Evolutionary conservation across 2,329 filamentous ascomycete genomes (phyloP).

Genomic region (Davidsoniella neocaledoniae): DNA sequence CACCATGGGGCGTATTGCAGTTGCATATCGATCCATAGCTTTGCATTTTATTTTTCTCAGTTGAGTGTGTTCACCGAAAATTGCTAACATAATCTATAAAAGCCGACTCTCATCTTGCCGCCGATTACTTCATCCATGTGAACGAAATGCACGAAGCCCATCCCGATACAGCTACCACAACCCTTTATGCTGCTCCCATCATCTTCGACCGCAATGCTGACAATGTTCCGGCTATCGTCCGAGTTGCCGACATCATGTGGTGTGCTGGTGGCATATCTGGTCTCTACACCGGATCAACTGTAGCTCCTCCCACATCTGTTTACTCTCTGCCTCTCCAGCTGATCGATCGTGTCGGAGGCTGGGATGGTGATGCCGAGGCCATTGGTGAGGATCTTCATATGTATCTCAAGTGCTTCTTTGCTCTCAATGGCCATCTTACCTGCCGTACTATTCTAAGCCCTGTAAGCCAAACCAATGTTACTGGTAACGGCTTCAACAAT

Average conservation of each 20-base stretch:
- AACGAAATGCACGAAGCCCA: conserved; percentile 44
- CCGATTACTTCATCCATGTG: conserved; percentile 49
- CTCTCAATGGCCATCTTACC: conserved; percentile 51
- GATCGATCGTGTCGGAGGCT: conserved; percentile 52
- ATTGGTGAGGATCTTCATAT: conserved; percentile 65
- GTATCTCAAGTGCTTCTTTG: conserved; percentile 65
- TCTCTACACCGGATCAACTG: conserved; percentile 43
- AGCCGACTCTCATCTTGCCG: conserved; percentile 56
- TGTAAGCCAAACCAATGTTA: conserved; percentile 57
- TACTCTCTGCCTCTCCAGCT: conserved; percentile 53
- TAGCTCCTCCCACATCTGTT: conserved; percentile 56
- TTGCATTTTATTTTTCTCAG: neutral
- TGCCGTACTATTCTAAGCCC: conserved; percentile 48
- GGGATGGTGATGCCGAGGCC: conserved; percentile 53
- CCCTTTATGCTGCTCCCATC: conserved; percentile 52
- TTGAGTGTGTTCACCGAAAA: neutral
- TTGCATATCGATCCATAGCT: neutral
- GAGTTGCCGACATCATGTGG: conserved; percentile 58
- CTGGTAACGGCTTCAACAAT: conserved; percentile 36
- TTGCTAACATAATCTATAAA: conserved; percentile 13
- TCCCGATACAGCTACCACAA: conserved; percentile 42
- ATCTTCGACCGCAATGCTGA: conserved; percentile 61
- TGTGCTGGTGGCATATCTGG: conserved; percentile 53
- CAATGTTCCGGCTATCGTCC: conserved; percentile 47
- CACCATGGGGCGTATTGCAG: too few species aligned